These are phyloP conservation scores for Raffaelea arxii DNA, from an alignment of 2,329 filamentous ascomycete genomes.

Conservation along the genomic window DNA sequence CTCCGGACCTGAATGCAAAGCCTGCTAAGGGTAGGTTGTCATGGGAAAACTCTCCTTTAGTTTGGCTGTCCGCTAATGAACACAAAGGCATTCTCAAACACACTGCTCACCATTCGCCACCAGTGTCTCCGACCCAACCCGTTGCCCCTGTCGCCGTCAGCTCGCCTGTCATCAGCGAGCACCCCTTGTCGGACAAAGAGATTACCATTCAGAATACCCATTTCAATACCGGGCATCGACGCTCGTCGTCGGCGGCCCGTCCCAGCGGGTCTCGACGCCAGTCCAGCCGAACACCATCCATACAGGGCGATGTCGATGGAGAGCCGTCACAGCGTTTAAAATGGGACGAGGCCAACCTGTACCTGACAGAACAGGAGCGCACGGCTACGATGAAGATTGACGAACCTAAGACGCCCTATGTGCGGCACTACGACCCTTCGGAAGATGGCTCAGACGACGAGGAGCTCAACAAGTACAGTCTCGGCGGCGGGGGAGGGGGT, in stretches of 20 bases:
- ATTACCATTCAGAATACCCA: slow-evolving; percentile 90
- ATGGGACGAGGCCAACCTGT: slow-evolving; percentile 98
- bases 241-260: slow-evolving; percentile 66
- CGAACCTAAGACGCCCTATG: slow-evolving; percentile 96
- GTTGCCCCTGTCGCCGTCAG: slow-evolving; percentile 29
- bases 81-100: slow-evolving; percentile 85
- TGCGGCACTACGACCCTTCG: slow-evolving; percentile 78
- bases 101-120: slow-evolving; percentile 56
- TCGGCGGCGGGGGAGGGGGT: no score
- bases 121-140: slow-evolving; percentile 32
- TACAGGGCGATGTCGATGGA: slow-evolving; percentile 35
- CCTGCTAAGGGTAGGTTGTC: slow-evolving; percentile 33
- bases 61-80: neutral
- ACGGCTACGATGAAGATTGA: slow-evolving; percentile 97
- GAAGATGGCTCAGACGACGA: slow-evolving; percentile 83
- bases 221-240: slow-evolving; percentile 81
- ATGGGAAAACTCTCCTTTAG: neutral
- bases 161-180: slow-evolving; percentile 21
- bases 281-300: slow-evolving; percentile 42
- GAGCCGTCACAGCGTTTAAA: slow-evolving; percentile 69
- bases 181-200: slow-evolving; percentile 66
- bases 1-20: slow-evolving; percentile 20
- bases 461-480: slow-evolving; percentile 54
- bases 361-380: slow-evolving; percentile 92
- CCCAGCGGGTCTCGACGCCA: slow-evolving; percentile 62